Evolutionary conservation across 805 yeast species (phyloP), one percentile per base, ranked within the genome.

Genomic region (Pichia manshurica): DNA sequence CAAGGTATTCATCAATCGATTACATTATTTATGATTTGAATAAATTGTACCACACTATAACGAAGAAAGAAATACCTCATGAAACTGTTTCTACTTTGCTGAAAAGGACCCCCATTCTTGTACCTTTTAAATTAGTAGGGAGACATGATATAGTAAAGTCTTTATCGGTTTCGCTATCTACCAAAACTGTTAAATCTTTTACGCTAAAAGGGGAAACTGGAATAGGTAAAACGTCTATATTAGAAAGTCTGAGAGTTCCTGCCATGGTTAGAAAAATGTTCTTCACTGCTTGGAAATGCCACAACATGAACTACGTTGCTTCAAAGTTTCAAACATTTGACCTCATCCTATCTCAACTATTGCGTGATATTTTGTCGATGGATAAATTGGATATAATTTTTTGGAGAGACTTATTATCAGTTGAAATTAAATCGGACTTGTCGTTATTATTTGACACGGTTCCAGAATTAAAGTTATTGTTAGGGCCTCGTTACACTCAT

Each of bases 151-250:
- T 62, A 12, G 35, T 61, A 32, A 38, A 53, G 6, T 44, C 50
- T 13, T 50, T 69, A 19, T 59, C 59, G 13, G 48, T 58, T 1
- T 39, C 48, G 12, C 58, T 62, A 44, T 50, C 55, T 16, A 40
- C 51, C 9, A 46, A 51, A 4, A 53, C 48, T 51, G 54, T 61
- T 37, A 54, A 59, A 55, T 37, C 63, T 9, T 51, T 69, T 1
- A 49, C 73, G 5, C 54, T 75, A 3, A 53, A 59, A 1, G 81
- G 81, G 15, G 66, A 60, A 3, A 48, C 69, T 1, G 81, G 81
- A 2, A 56, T 64, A 6, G 81, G 81, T 1, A 75, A 74, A 54
- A 62, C 76, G 0, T 59, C 72, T 5, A 48, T 75, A 7, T 55
- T 76, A 5, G 60, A 61, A 25, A 75, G 71, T 25, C 50, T 75